Base-by-base conservation (phyloP, 1,284 basidiomycete genomes). In the Leccinum cinnamomeum region DNA sequence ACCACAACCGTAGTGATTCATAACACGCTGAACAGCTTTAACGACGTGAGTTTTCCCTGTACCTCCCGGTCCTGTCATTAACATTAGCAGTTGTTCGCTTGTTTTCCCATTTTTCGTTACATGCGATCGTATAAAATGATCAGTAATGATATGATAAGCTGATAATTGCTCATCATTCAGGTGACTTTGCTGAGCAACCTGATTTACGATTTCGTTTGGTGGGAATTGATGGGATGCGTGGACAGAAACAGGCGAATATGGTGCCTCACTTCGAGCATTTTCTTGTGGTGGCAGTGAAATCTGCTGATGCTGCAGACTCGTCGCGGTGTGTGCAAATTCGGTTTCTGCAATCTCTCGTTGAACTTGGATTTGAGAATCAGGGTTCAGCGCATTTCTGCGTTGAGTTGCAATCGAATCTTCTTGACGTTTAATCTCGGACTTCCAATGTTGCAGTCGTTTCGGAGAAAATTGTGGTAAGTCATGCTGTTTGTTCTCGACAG, bases 21-120 rank as follows among this genome's bases (percentile, higher is more conserved):
- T 64, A 1, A 64, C 44, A 0, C 0, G 1, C 1, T 60, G 44
- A 0, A 64, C 55, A 0, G 58, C 51, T 0, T 33, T 64, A 1
- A 64, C 51, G 2, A 60, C 14, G 5, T 64, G 2, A 2, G 55
- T 60, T 20, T 61, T 64, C 0, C 63, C 63, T 0, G 44, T 64
- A 3, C 62, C 63, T 0, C 62, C 58, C 0, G 55, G 58, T 3
- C 62, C 44, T 0, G 55, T 64, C 62, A 64, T 64, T 0, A 64
- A 4, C 58, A 64, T 63, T 0, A 18, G 3, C 7, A 62, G 28
- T 7, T 41, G 55, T 0, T 58, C 23, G 2, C 18, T 16, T 14
- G 7, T 6, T 23, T 33, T 10, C 11, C 3, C 4, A 5, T 11
- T 3, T 16, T 51, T 33, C 3, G 50, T 14, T 8, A 60, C 16